phyloP scores from a whole-genome alignment of 2,329 filamentous ascomycete genomes.

The Ophiostoma ips region DNA sequence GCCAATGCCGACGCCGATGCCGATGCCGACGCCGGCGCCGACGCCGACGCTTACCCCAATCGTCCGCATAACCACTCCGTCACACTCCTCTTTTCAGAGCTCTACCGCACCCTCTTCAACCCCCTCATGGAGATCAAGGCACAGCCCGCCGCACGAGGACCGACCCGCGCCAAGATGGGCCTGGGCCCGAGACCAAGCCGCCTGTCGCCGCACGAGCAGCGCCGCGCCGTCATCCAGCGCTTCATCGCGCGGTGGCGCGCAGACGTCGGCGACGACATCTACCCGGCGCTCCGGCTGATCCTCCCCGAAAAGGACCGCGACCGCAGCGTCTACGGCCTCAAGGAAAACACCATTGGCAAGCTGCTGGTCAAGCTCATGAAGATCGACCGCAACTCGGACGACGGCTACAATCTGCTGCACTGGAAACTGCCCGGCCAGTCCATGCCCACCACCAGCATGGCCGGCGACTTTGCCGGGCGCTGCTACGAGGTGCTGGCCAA shows the following conservation, averaged over 20 bases:
- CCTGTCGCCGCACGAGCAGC: constrained; percentile 60
- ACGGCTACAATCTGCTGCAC: constrained; percentile 70
- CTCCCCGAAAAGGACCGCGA: constrained; percentile 88
- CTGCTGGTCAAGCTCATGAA: constrained; percentile 85
- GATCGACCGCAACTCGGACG: constrained; percentile 80
- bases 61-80: constrained; percentile 67
- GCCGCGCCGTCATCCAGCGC: constrained; percentile 65
- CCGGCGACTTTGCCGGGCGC: constrained; percentile 83
- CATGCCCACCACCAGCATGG: constrained; percentile 46
- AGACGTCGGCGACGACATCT: constrained; percentile 84
- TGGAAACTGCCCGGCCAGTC: constrained; percentile 80
- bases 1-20: constrained; percentile 28
- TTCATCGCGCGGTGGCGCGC: constrained; percentile 81
- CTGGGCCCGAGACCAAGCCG: constrained; percentile 27
- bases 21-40: not conserved
- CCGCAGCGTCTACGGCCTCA: constrained; percentile 82
- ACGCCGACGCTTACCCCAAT: too few relatives aligned
- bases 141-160: constrained; percentile 38
- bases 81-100: constrained; percentile 69
- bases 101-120: constrained; percentile 70
- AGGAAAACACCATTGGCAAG: constrained; percentile 82
- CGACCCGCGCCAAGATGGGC: constrained; percentile 16
- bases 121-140: constrained; percentile 68
- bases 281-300: constrained; percentile 81
- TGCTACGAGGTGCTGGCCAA: constrained; percentile 82